Percentiles rank a stretch among this genome's conserved stretches.
Evolutionary conservation across 148 eudicot species (phyloP).

Genomic region (Silene latifolia): DNA sequence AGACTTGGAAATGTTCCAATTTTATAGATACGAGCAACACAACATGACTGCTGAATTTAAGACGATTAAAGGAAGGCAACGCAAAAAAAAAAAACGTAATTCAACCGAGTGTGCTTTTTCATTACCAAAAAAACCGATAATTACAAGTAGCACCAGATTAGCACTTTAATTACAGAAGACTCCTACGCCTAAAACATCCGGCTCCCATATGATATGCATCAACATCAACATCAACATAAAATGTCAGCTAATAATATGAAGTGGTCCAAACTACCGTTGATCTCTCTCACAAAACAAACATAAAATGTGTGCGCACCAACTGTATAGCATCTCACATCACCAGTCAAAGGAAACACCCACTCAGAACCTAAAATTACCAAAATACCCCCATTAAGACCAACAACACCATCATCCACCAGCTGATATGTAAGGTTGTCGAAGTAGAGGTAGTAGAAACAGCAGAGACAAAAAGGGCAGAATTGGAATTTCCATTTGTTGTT

Average conservation of each 20-base stretch:
- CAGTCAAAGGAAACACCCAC: too few relatives aligned
- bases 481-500: constrained; percentile 14
- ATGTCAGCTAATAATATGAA: neutral
- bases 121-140: constrained; percentile 23
- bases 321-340: too few relatives aligned
- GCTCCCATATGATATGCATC: constrained; percentile 1
- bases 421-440: neutral
- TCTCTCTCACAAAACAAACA: neutral
- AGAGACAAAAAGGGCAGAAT: constrained; percentile 27
- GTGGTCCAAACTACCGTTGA: neutral
- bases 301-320: constrained; percentile 23
- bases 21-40: neutral
- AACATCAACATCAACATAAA: neutral
- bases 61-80: neutral
- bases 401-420: constrained; percentile 6
- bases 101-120: neutral
- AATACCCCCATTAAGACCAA: constrained; percentile 8
- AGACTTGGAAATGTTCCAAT: too few relatives aligned
- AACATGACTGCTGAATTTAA: too few relatives aligned
- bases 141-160: constrained; percentile 20
- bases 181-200: neutral
- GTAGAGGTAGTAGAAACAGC: constrained; percentile 4
- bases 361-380: constrained; percentile 16
- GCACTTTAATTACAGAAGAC: constrained; percentile 10
- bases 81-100: neutral